A percentile compares a stretch with the other conserved stretches of the same genome.
These are phyloP conservation scores for Puccinellia tenuiflora DNA, from an alignment of 176 grass and related monocot species.

Conservation along the genomic window DNA sequence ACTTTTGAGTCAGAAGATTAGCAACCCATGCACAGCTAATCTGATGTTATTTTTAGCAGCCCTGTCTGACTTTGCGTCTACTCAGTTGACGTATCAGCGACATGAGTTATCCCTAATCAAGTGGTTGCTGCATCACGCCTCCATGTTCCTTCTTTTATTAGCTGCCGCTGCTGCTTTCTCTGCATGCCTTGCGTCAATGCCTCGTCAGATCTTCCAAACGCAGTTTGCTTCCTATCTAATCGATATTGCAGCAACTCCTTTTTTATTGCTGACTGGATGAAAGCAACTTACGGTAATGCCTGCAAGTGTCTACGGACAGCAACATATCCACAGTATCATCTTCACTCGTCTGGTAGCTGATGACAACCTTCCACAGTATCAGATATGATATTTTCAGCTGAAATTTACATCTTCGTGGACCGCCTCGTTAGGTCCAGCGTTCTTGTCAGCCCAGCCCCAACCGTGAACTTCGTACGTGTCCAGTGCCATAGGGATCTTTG, in stretches of 20 bases:
- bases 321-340: too few species aligned
- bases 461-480: background rate
- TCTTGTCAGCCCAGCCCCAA: constrained; percentile 11
- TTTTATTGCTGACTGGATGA: constrained; percentile 21
- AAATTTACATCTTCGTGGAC: constrained; percentile 6
- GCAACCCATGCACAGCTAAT: background rate
- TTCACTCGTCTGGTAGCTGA: background rate
- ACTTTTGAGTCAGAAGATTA: constrained; percentile 15
- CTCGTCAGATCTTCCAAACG: constrained; percentile 6
- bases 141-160: constrained; percentile 22
- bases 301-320: background rate
- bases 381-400: constrained; percentile 6
- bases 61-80: constrained; percentile 18
- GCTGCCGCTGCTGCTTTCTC: background rate
- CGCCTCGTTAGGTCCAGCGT: constrained; percentile 21
- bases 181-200: background rate
- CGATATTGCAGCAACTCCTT: background rate
- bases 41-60: background rate
- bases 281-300: background rate
- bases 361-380: background rate
- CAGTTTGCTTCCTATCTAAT: background rate
- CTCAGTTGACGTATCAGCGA: background rate
- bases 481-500: background rate
- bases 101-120: constrained; percentile 15
- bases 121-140: constrained; percentile 26